These are phyloP conservation scores for Asterella californica DNA, from an alignment of 225 moss, liverwort and hornwort species.

Conservation along the genomic window DNA sequence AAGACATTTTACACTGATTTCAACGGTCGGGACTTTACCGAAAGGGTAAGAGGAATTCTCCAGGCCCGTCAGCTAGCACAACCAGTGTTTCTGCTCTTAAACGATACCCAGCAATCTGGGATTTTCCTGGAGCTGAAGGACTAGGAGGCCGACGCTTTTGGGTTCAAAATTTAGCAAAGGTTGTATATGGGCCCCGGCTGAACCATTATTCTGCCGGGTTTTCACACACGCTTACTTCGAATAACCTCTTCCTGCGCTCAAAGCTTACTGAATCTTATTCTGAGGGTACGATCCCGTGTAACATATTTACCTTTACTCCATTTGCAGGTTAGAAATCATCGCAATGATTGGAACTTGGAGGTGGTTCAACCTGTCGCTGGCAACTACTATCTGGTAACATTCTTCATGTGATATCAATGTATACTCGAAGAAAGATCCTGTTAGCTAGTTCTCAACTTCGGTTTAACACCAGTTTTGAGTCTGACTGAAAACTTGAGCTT, in stretches of 20 bases:
- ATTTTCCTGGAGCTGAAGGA: too few species aligned
- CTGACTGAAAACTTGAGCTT: not conserved
- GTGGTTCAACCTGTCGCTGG: slow-evolving; percentile 35
- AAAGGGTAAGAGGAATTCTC: slow-evolving; percentile 13
- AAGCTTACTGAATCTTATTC: not conserved
- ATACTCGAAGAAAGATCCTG: not conserved
- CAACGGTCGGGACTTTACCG: slow-evolving; percentile 37
- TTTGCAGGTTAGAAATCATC: slow-evolving; percentile 26
- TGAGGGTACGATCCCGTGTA: not conserved
- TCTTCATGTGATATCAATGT: not conserved
- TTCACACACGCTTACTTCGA: not conserved
- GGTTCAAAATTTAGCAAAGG: not conserved
- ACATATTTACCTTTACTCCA: not conserved
- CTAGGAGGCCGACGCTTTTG: not conserved
- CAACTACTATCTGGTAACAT: slow-evolving; percentile 42
- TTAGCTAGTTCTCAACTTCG: not conserved
- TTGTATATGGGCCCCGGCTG: not conserved
- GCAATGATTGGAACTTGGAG: slow-evolving; percentile 33
- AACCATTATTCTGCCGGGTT: not conserved
- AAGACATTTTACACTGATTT: slow-evolving; percentile 36
- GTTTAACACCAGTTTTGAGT: not conserved
- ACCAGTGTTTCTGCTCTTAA: not conserved
- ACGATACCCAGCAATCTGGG: not conserved
- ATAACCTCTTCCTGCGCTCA: not conserved
- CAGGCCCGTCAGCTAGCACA: too few species aligned